phyloP scores from a whole-genome alignment of 192 early-diverging fungal genomes.

The Radiomyces spectabilis region DNA sequence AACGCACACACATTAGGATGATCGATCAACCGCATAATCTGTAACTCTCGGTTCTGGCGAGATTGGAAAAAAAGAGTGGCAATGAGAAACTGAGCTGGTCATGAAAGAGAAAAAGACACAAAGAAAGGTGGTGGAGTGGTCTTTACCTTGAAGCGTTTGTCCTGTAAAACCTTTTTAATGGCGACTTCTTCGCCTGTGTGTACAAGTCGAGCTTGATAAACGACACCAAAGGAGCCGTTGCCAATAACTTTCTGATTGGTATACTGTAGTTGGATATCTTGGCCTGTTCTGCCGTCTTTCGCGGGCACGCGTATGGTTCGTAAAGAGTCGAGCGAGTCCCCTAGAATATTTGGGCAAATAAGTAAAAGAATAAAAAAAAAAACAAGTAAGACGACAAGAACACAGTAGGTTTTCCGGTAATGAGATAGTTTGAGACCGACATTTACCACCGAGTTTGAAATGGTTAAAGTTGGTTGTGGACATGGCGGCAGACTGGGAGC shows the following conservation, averaged over 20 bases:
- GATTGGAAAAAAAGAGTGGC: slow-evolving; percentile 1
- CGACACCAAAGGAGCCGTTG: slow-evolving; percentile 97
- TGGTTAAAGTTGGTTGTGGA: not conserved
- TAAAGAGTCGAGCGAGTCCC: slow-evolving; percentile 36
- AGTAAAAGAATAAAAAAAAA: not conserved
- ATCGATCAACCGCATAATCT: slow-evolving; percentile 86
- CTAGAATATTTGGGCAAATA: not conserved
- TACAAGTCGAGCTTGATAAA: slow-evolving; percentile 88
- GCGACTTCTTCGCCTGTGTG: slow-evolving; percentile 78
- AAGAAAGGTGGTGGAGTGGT: not conserved
- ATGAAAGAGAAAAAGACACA: not conserved
- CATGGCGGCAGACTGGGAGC: not conserved
- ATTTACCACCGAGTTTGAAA: not conserved
- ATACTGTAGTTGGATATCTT: slow-evolving; percentile 81
- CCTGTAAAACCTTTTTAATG: slow-evolving; percentile 98
- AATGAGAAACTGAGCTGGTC: not conserved
- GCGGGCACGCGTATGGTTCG: slow-evolving; percentile 70
- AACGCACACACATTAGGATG: slow-evolving; percentile 93
- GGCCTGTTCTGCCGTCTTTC: slow-evolving; percentile 80
- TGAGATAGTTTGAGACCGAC: not conserved
- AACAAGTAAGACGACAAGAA: not conserved
- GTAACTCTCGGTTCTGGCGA: slow-evolving; percentile 88
- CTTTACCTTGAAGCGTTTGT: slow-evolving; percentile 92
- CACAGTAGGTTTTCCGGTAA: not conserved
- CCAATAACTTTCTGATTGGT: slow-evolving; percentile 91